Base-by-base conservation (phyloP, 192 early-diverging fungal genomes). In the Piromyces sp. region DNA sequence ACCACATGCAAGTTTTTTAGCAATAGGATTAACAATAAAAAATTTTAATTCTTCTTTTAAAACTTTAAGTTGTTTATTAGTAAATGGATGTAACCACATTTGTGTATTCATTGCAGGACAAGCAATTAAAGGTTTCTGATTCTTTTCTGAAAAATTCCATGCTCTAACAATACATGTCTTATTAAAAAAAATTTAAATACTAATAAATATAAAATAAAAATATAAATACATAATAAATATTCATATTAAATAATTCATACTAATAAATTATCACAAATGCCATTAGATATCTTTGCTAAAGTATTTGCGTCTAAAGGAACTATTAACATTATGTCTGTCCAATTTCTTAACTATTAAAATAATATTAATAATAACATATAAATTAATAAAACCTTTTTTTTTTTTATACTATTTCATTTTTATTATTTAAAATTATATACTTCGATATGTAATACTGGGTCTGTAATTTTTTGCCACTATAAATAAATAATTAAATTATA, bases 91-190 rank as follows among this genome's bases (percentile, higher is more conserved):
- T 42, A 93, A 90, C 95, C 95, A 99, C 97, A 98, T 97, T 87
- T 91, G 88, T 12, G 95, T 96, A 82, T 98, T 97, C 96, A 99
- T 99, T n/a, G 96, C 96, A 14, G 96, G 97, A 81, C 93, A 95
- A 12, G 94, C 89, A 22, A 96, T 81, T 3, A 96, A 89, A 0
- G 93, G 94, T 80, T 90, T 91, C 29, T 42, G 30, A 68, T 68
- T 68, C 22, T n/a, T n/a, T 17, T 68, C 51, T 17, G 80, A 81
- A 30, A 86, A 85, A 83, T 96, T 93, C 96, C 97, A 98, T 0
- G 97, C 97, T 12, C 97, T 84, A 30, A 96, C 82, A 29, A 96
- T 89, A 84, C 95, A 96, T 2, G 96, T 97, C 93, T 94, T 82
- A n/a, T n/a, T n/a, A n/a, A n/a, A n/a, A n/a, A n/a, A n/a, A n/a